phyloP scores from a whole-genome alignment of 2,329 filamentous ascomycete species.

The Aspergillus chevalieri region DNA sequence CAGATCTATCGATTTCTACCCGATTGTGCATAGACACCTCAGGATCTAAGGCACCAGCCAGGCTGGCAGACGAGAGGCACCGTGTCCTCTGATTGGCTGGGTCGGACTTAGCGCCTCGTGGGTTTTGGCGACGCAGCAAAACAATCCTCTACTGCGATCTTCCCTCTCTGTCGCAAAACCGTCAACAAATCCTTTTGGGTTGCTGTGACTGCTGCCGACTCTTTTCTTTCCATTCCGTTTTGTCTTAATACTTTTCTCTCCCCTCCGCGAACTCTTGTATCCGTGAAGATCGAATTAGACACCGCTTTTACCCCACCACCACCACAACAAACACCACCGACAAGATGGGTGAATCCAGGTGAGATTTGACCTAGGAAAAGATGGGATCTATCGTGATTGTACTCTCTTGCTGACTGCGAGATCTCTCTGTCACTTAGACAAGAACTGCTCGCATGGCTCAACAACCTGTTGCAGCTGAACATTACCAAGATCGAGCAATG shows the following conservation, averaged over 20 bases:
- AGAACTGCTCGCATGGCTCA: constrained; percentile 92
- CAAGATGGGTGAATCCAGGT: constrained; percentile 61
- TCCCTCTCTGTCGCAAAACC: constrained; percentile 7
- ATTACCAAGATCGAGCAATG: constrained; percentile 99
- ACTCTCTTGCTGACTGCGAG: constrained; percentile 9
- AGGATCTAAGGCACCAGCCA: not conserved
- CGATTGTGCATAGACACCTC: not conserved
- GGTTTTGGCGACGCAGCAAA: constrained; percentile 23
- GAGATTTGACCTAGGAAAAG: constrained; percentile 20
- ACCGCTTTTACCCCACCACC: constrained; percentile 29
- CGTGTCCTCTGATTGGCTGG: constrained; percentile 12
- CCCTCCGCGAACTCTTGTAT: constrained; percentile 2
- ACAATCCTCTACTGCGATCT: constrained; percentile 3
- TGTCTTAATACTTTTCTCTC: constrained; percentile 2
- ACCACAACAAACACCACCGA: not conserved
- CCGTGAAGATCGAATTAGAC: constrained; percentile 5
- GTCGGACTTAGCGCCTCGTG: constrained; percentile 17
- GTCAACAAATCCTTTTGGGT: constrained; percentile 16
- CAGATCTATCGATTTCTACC: not conserved
- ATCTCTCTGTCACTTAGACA: constrained; percentile 56
- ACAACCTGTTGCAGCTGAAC: constrained; percentile 96
- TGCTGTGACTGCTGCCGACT: not conserved
- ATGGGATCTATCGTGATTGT: not conserved
- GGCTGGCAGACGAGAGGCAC: not conserved
- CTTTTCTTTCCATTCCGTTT: constrained; percentile 7